A percentile compares a stretch with the other conserved stretches of the same genome.
phyloP scores from a whole-genome alignment of 495 filamentous ascomycete species.

The Hyphodiscus hymeniophilus region DNA sequence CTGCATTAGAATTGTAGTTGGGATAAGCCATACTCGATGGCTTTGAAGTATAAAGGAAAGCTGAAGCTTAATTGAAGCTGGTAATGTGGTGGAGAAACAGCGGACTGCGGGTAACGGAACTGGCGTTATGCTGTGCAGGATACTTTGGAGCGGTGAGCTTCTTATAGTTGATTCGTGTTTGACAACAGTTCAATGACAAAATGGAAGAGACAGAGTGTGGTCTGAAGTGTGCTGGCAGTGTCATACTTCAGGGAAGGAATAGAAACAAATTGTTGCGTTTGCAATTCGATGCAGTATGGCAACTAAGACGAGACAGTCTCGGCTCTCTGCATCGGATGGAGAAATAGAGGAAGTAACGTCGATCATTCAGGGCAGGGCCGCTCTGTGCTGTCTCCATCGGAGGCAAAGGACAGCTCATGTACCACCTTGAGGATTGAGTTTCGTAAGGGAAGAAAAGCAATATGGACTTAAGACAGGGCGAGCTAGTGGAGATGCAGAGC shows the following conservation, averaged over 20 bases:
- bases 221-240: constrained; percentile 18
- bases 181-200: not conserved
- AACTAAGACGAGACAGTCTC: constrained; percentile 22
- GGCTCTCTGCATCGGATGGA: constrained; percentile 24
- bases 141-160: constrained; percentile 16
- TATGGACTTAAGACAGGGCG: constrained; percentile 19
- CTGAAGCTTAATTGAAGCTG: constrained; percentile 9
- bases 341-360: constrained; percentile 23
- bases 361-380: constrained; percentile 20
- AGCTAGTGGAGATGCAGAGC: constrained; percentile 22
- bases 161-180: constrained; percentile 16
- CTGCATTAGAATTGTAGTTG: constrained; percentile 12
- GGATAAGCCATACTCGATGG: constrained; percentile 18
- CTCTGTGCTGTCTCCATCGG: constrained; percentile 22
- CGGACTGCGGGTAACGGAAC: constrained; percentile 19
- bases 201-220: not conserved
- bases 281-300: constrained; percentile 22
- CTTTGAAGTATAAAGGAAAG: not conserved
- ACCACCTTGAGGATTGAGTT: constrained; percentile 16
- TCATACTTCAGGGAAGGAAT: constrained; percentile 12
- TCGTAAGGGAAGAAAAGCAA: constrained; percentile 15
- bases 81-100: constrained; percentile 13
- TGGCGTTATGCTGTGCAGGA: constrained; percentile 25
- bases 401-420: constrained; percentile 20
- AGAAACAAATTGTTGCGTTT: constrained; percentile 18